Evolutionary conservation across 345 rosid species (phyloP).

Genomic region (Citrus hindsii): DNA sequence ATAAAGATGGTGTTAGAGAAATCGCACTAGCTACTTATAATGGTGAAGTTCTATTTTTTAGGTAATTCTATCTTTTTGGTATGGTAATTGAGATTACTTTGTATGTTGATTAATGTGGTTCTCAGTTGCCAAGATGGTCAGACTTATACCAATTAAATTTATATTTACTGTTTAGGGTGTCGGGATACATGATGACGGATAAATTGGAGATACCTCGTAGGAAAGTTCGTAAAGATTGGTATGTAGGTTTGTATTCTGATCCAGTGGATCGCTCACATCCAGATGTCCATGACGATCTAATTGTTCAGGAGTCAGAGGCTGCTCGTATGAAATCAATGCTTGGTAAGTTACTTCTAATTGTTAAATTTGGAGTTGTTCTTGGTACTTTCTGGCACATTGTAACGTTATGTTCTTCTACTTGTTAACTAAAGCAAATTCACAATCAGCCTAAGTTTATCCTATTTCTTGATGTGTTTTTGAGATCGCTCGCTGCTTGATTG

Average conservation of each 20-base stretch:
- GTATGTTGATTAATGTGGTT: background rate
- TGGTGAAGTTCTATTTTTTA: conserved; percentile 91
- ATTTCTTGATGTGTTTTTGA: background rate
- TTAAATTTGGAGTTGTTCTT: conserved; percentile 1
- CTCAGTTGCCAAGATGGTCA: background rate
- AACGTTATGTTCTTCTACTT: background rate
- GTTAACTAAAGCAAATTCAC: conserved; percentile 6
- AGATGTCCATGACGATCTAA: conserved; percentile 74
- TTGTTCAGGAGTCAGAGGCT: conserved; percentile 72
- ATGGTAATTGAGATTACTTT: background rate
- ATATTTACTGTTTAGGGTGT: conserved; percentile 51
- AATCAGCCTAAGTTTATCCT: background rate
- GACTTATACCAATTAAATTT: conserved; percentile 1
- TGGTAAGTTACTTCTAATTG: conserved; percentile 47
- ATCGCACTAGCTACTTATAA: conserved; percentile 95
- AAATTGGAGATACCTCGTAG: conserved; percentile 91
- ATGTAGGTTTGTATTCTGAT: conserved; percentile 79
- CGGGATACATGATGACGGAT: conserved; percentile 96
- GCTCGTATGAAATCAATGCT: conserved; percentile 37
- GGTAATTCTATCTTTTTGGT: conserved; percentile 38
- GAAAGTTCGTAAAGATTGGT: conserved; percentile 84
- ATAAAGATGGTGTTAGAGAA: conserved; percentile 96
- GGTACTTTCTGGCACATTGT: background rate
- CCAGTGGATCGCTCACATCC: conserved; percentile 96
- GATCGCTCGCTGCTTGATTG: background rate